phyloP scores from a whole-genome alignment of 1,284 basidiomycete genomes.

The Papiliotrema terrestris region DNA sequence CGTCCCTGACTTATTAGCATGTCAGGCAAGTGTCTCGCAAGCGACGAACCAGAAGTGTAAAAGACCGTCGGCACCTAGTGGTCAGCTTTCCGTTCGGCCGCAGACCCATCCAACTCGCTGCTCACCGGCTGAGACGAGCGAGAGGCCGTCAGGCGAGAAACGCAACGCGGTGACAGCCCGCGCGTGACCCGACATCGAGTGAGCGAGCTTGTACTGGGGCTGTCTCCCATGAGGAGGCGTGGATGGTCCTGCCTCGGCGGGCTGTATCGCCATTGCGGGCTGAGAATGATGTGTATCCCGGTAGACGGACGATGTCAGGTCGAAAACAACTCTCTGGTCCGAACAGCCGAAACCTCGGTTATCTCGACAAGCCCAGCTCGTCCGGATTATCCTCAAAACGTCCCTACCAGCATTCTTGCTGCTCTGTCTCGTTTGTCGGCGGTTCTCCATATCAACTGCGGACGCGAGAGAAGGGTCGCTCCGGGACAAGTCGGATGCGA shows the following conservation, averaged over 20 bases:
- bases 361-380: no score
- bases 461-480: no score
- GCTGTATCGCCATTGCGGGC: conserved; percentile 14
- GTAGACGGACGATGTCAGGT: not conserved
- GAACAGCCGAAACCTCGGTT: not conserved
- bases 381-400: no score
- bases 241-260: conserved; percentile 26
- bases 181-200: conserved; percentile 50
- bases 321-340: not conserved
- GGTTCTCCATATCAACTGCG: no score
- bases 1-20: conserved; percentile 25
- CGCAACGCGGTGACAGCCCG: conserved; percentile 48
- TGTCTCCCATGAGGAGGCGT: conserved; percentile 1
- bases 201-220: conserved; percentile 32
- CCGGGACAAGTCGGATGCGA: no score
- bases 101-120: not conserved
- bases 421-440: no score
- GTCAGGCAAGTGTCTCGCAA: not conserved
- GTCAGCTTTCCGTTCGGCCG: not conserved
- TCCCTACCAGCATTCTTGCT: no score
- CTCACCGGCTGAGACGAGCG: conserved; percentile 48
- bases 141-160: conserved; percentile 51
- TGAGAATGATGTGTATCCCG: not conserved
- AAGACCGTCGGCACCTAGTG: conserved; percentile 44
- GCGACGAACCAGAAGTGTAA: conserved; percentile 43